Conservation (phyloP, 495 filamentous ascomycete species). For the Xylaria palmicola region DNA sequence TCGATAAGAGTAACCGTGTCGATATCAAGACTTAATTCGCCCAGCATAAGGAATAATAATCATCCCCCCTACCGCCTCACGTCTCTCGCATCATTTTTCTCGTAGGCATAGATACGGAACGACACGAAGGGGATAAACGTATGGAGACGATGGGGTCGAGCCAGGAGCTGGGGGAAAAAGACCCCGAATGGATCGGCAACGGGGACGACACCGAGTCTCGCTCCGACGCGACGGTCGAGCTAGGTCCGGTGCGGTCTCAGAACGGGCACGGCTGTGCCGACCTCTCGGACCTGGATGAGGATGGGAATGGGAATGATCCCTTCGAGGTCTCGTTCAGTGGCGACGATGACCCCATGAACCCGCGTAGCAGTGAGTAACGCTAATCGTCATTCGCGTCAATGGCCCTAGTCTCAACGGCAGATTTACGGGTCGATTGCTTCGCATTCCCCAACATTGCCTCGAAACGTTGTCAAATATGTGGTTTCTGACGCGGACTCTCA, state of each 20-base stretch:
- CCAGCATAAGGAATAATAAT: neutral
- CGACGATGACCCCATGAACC: constrained; percentile 70
- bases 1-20: no score
- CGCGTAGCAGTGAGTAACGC: constrained; percentile 51
- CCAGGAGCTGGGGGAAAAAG: neutral
- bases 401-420: neutral
- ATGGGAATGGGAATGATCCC: constrained; percentile 22
- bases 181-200: neutral
- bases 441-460: no score
- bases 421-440: neutral
- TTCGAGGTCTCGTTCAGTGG: constrained; percentile 71
- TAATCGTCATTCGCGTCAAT: no score
- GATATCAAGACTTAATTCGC: neutral
- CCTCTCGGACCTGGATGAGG: constrained; percentile 35
- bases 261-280: constrained; percentile 62
- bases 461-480: neutral
- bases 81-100: no score
- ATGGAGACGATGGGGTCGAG: neutral
- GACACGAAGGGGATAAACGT: neutral
- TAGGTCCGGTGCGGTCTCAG: constrained; percentile 46
- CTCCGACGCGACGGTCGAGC: constrained; percentile 1
- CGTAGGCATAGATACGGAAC: no score
- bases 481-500: neutral
- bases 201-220: neutral
- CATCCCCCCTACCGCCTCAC: no score